These are phyloP conservation scores for Tuber umbilicatum DNA, from an alignment of 495 filamentous ascomycete species.

Conservation along the genomic window DNA sequence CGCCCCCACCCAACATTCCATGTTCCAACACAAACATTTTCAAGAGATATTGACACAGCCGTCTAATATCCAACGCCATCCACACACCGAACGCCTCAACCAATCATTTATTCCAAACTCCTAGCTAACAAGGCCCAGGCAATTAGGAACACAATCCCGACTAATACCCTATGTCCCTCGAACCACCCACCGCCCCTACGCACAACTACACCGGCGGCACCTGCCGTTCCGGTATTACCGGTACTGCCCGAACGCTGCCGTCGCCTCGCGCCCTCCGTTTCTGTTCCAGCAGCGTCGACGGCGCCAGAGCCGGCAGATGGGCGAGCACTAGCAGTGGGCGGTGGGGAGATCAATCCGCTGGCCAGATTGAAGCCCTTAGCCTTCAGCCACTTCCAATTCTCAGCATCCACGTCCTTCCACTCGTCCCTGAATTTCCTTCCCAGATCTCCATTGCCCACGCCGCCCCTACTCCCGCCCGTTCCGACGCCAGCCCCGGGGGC, in stretches of 20 bases:
- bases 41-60: background rate
- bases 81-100: background rate
- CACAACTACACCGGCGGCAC: slow-evolving; percentile 68
- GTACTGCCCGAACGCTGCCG: slow-evolving; percentile 13
- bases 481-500: slow-evolving; percentile 41
- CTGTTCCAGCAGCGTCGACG: slow-evolving; percentile 59
- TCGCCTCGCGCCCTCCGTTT: slow-evolving; percentile 47
- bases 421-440: slow-evolving; percentile 81
- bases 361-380: slow-evolving; percentile 71
- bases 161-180: slow-evolving; percentile 63
- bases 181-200: slow-evolving; percentile 76
- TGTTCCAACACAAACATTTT: background rate
- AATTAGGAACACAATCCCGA: slow-evolving; percentile 62
- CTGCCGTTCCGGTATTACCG: slow-evolving; percentile 58
- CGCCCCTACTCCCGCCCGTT: slow-evolving; percentile 46
- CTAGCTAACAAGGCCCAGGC: slow-evolving; percentile 72
- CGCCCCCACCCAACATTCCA: background rate
- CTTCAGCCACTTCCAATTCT: slow-evolving; percentile 92
- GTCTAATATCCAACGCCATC: too few relatives aligned
- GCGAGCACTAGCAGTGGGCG: slow-evolving; percentile 42
- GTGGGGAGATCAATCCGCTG: slow-evolving; percentile 57
- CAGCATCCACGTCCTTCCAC: slow-evolving; percentile 83
- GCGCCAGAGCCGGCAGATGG: slow-evolving; percentile 45
- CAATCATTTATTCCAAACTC: slow-evolving; percentile 49
- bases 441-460: slow-evolving; percentile 77